Percentiles rank a stretch among this genome's conserved stretches.
Conservation (phyloP, 1,284 basidiomycete species). For the Leccinum pachyderme region DNA sequence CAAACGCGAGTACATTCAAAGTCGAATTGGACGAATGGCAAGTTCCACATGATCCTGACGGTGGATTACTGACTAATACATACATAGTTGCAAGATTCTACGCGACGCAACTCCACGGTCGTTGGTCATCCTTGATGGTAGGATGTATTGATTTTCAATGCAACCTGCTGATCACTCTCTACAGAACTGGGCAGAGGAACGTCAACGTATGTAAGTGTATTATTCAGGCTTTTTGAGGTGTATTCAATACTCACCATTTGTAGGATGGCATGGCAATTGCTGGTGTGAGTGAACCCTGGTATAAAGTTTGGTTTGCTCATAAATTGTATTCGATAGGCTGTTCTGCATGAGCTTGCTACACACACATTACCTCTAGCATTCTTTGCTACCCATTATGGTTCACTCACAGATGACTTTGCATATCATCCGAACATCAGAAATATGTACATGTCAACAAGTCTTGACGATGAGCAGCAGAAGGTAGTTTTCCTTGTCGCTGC, state of each 20-base stretch:
- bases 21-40: slow-evolving; percentile 96
- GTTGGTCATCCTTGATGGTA: slow-evolving; percentile 92
- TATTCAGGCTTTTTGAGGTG: slow-evolving; percentile 16
- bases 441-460: slow-evolving; percentile 92
- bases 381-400: slow-evolving; percentile 88
- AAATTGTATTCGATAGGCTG: slow-evolving; percentile 52
- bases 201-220: slow-evolving; percentile 69
- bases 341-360: slow-evolving; percentile 88
- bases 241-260: slow-evolving; percentile 12
- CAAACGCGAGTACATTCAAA: slow-evolving; percentile 92
- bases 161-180: slow-evolving; percentile 11
- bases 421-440: slow-evolving; percentile 92
- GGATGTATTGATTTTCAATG: slow-evolving; percentile 21
- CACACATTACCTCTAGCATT: slow-evolving; percentile 84
- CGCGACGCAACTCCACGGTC: slow-evolving; percentile 90
- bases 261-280: slow-evolving; percentile 97
- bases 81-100: slow-evolving; percentile 80
- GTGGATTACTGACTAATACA: not conserved
- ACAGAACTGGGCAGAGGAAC: slow-evolving; percentile 88
- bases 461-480: slow-evolving; percentile 87
- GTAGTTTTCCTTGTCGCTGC: slow-evolving; percentile 39
- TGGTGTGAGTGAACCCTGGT: slow-evolving; percentile 49
- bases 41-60: slow-evolving; percentile 5
- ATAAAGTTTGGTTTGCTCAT: slow-evolving; percentile 6
- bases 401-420: slow-evolving; percentile 81